Percentiles rank a stretch among this genome's conserved stretches.
phyloP scores from a whole-genome alignment of 345 rosid species.

The Sisymbrium altissimum region DNA sequence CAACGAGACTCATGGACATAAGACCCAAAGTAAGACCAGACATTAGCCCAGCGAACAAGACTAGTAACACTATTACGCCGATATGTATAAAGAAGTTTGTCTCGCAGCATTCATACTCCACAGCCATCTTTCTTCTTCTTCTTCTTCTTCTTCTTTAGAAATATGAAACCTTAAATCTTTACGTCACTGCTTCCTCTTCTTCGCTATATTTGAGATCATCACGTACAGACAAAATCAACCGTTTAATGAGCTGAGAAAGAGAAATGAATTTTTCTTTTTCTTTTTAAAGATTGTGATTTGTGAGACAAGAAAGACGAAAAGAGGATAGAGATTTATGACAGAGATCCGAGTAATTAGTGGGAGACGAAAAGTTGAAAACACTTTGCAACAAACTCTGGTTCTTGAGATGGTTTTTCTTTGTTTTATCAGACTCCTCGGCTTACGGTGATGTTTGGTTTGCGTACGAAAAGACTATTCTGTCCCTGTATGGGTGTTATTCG shows the following conservation, averaged over 20 bases:
- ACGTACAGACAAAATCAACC: conserved; percentile 15
- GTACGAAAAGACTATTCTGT: too few relatives aligned
- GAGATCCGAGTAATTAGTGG: conserved; percentile 12
- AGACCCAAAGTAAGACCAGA: conserved; percentile 93
- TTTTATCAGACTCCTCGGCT: too few relatives aligned
- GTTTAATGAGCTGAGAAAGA: not conserved
- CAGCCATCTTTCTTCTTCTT: conserved; percentile 62
- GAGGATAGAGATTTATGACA: not conserved
- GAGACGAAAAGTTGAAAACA: conserved; percentile 18
- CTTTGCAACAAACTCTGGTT: not conserved
- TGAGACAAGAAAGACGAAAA: not conserved
- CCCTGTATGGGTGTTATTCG: too few relatives aligned
- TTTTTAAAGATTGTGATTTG: not conserved
- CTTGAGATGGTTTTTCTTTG: not conserved
- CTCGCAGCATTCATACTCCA: conserved; percentile 67
- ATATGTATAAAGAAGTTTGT: conserved; percentile 56
- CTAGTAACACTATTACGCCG: conserved; percentile 47
- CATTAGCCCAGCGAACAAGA: conserved; percentile 82
- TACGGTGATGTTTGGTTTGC: too few relatives aligned
- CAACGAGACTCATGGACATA: conserved; percentile 92
- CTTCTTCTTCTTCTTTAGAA: not conserved
- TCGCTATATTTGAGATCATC: not conserved
- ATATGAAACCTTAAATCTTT: not conserved
- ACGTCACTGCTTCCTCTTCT: not conserved
- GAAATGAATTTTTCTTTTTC: too few relatives aligned